Evolutionary conservation across 2,329 filamentous ascomycete genomes (phyloP), one percentile per base, ranked within the genome.

Genomic region (Pseudogymnoascus sp.): DNA sequence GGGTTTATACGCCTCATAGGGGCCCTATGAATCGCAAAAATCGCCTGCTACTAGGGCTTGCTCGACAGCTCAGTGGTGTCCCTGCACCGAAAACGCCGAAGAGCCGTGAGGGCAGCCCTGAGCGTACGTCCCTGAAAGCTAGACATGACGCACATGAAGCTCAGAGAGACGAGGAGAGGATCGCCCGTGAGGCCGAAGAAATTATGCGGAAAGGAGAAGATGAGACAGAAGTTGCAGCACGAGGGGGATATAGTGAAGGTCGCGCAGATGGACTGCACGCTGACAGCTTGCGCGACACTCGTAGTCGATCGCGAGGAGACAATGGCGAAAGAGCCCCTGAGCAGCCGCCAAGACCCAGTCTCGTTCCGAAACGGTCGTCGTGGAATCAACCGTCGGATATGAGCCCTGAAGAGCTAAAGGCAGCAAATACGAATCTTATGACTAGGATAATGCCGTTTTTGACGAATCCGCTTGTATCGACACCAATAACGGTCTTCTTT

Each of bases 401-500:
- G 78, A 89, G 78, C 52, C 83, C 89, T 21, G 84, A 87, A 8
- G 91, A 99, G 72, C 77, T 97, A 9, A 79, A 84, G 0, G 78
- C 87, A 21, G 92, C 93, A 1, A 97, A 99, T 72, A 82, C 86
- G 8, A 90, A 96, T 70, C 80, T 99, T 48, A 91, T 97, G 86
- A 87, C 90, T 60, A 83, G 94, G 60, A 80, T 99, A 45, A 87
- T 86, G 12, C 94, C 94, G 0, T 99, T 99, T 72, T 83, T 99
- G 76, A 91, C 91, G 0, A 92, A 87, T 40, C 91, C 94, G 0
- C 78, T 92, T 62, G 84, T 87, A 0, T 84, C 88, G 59, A 82
- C 86, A 18, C 87, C 92, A 0, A 87, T 99, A 60, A 97, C 92
- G 0, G 80, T 96, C 0, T 97, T 97, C 78, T 97, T 99, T 74